Percentiles rank a stretch among this genome's conserved stretches.
Evolutionary conservation across 2,329 filamentous ascomycete species (phyloP).

Genomic region (Huntiella savannae): DNA sequence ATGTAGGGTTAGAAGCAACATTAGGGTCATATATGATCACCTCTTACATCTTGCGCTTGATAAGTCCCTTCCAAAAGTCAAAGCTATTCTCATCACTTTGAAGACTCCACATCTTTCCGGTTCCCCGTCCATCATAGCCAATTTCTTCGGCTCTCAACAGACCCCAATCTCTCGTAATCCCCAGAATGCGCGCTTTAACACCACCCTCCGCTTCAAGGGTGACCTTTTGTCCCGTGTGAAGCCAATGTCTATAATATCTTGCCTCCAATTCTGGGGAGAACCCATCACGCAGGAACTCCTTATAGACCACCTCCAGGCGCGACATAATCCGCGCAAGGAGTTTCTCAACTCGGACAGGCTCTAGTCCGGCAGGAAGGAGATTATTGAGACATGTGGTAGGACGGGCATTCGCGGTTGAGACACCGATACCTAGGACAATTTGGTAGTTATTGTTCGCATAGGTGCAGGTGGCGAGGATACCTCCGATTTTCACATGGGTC

Average conservation of each 20-base stretch:
- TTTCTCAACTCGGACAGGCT: constrained; percentile 52
- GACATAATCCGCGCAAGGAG: constrained; percentile 67
- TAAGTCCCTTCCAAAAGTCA: constrained; percentile 80
- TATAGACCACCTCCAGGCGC: constrained; percentile 59
- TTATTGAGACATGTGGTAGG: constrained; percentile 77
- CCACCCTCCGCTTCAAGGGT: constrained; percentile 69
- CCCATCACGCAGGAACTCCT: constrained; percentile 52
- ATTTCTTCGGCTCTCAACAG: constrained; percentile 71
- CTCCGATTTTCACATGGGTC: constrained; percentile 72
- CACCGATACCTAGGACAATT: constrained; percentile 65
- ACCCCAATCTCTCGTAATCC: constrained; percentile 85
- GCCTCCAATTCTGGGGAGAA: constrained; percentile 57
- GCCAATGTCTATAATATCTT: constrained; percentile 65
- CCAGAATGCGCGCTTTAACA: constrained; percentile 55
- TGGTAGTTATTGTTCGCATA: constrained; percentile 65
- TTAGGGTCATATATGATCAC: too few species aligned
- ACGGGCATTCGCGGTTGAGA: constrained; percentile 68
- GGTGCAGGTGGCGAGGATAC: constrained; percentile 76
- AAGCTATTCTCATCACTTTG: constrained; percentile 98
- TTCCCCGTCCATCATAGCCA: constrained; percentile 49
- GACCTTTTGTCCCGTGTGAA: constrained; percentile 56
- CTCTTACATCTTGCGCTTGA: constrained; percentile 54
- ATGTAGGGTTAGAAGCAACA: too few species aligned
- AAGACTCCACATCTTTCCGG: constrained; percentile 61
- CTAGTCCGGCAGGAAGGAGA: constrained; percentile 31